phyloP scores from a whole-genome alignment of 2,329 filamentous ascomycete species.

The Diaporthe sp. region DNA sequence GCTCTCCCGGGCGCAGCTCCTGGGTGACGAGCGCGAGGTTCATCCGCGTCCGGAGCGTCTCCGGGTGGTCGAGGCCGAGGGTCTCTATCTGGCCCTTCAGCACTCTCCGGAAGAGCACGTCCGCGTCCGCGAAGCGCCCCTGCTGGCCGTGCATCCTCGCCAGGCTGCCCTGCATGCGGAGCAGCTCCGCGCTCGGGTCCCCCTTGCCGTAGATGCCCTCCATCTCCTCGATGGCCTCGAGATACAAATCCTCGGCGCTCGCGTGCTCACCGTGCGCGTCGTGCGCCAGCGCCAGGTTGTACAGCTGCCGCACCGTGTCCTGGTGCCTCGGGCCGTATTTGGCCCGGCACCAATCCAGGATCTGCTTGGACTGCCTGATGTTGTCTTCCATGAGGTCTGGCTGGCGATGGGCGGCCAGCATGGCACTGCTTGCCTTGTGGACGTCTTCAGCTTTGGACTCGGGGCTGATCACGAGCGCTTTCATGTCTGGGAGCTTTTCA shows the following conservation, averaged over 20 bases:
- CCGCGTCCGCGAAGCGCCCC: background rate
- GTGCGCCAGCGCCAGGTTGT: background rate
- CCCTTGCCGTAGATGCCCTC: background rate
- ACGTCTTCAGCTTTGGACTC: background rate
- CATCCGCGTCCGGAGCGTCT: background rate
- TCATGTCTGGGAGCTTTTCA: background rate
- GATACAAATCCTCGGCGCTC: background rate
- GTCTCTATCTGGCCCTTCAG: background rate
- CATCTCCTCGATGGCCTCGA: background rate
- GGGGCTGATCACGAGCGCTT: background rate
- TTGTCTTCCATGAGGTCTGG: background rate
- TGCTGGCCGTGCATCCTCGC: background rate
- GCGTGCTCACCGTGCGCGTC: background rate
- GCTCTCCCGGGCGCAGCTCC: background rate
- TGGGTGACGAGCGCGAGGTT: background rate
- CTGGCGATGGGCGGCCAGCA: background rate
- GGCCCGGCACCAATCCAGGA: background rate
- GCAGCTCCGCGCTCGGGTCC: background rate
- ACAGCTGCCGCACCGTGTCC: background rate
- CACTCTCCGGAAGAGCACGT: background rate
- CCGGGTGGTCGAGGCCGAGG: background rate
- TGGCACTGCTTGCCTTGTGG: background rate
- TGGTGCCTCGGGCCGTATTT: background rate
- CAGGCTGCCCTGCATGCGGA: background rate
- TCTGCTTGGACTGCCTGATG: background rate